Percentiles rank a stretch among this genome's conserved stretches.
phyloP scores from a whole-genome alignment of 108 stramenopile species.

The Bacterosira constricta region DNA sequence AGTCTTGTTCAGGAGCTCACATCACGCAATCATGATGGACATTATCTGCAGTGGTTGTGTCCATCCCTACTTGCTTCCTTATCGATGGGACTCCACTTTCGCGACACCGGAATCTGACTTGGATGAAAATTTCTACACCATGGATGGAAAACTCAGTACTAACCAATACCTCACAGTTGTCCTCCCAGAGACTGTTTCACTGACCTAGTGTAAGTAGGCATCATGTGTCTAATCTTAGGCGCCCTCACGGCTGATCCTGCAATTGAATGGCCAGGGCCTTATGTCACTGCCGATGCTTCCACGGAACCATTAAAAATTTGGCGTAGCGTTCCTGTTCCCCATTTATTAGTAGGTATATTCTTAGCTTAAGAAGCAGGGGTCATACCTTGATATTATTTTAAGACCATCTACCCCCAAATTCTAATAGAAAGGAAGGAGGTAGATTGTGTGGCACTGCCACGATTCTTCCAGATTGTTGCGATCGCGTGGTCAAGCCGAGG shows the following conservation, averaged over 20 bases:
- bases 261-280: not conserved
- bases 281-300: not conserved
- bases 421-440: not conserved
- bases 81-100: conserved; percentile 35
- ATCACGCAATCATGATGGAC: not conserved
- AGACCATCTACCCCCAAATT: conserved; percentile 7
- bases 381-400: conserved; percentile 8
- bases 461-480: conserved; percentile 4
- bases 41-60: not conserved
- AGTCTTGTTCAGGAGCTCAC: not conserved
- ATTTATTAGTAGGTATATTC: conserved; percentile 10
- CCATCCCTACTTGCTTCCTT: conserved; percentile 6
- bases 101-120: not conserved
- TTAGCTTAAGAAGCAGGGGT: conserved; percentile 3
- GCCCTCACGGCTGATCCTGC: not conserved
- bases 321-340: conserved; percentile 7
- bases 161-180: not conserved
- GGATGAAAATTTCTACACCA: conserved; percentile 3
- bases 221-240: not conserved
- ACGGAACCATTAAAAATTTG: conserved; percentile 9
- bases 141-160: not conserved
- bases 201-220: not conserved
- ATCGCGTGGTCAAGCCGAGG: not conserved
- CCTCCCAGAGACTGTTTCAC: not conserved
- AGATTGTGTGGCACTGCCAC: not conserved